These are phyloP conservation scores for Phyllosticta paracitricarpa DNA, from an alignment of 2,329 filamentous ascomycete species.

Conservation along the genomic window DNA sequence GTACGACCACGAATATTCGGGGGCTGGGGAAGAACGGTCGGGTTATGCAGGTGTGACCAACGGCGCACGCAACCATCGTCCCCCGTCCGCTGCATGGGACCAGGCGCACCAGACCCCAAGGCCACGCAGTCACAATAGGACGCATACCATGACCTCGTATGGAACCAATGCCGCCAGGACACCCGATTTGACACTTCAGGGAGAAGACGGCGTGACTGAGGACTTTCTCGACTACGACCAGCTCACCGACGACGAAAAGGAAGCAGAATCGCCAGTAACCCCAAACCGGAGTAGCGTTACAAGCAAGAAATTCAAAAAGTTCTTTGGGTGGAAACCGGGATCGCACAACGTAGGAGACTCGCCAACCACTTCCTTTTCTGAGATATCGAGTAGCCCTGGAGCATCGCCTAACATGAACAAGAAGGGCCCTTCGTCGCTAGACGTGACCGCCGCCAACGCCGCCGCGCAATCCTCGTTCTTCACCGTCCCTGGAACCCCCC, in stretches of 20 bases:
- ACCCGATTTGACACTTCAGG: constrained; percentile 23
- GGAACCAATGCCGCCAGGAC: constrained; percentile 17
- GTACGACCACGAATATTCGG: constrained; percentile 8
- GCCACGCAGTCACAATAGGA: constrained; percentile 20
- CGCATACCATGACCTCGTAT: constrained; percentile 29
- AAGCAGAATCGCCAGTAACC: constrained; percentile 26
- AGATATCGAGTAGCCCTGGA: constrained; percentile 47
- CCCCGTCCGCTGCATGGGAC: constrained; percentile 18
- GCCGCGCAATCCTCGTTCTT: constrained; percentile 31
- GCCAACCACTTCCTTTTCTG: constrained; percentile 51
- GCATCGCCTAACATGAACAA: constrained; percentile 28
- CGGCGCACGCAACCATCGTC: constrained; percentile 17
- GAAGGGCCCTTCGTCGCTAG: constrained; percentile 36
- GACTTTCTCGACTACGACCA: constrained; percentile 27
- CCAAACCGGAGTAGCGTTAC: background rate
- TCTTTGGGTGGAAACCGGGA: constrained; percentile 56
- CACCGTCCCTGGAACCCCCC: constrained; percentile 38
- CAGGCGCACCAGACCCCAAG: constrained; percentile 13
- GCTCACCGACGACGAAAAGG: constrained; percentile 19
- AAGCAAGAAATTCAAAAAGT: constrained; percentile 50
- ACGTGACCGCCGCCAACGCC: constrained; percentile 43
- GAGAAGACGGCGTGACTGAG: constrained; percentile 24
- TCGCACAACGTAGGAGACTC: constrained; percentile 45
- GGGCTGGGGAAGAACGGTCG: constrained; percentile 14
- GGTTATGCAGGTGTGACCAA: constrained; percentile 29